A percentile compares a stretch with the other conserved stretches of the same genome.
These are phyloP conservation scores for Botrytis cinerea DNA, from an alignment of 2,329 filamentous ascomycete genomes.

Conservation along the genomic window DNA sequence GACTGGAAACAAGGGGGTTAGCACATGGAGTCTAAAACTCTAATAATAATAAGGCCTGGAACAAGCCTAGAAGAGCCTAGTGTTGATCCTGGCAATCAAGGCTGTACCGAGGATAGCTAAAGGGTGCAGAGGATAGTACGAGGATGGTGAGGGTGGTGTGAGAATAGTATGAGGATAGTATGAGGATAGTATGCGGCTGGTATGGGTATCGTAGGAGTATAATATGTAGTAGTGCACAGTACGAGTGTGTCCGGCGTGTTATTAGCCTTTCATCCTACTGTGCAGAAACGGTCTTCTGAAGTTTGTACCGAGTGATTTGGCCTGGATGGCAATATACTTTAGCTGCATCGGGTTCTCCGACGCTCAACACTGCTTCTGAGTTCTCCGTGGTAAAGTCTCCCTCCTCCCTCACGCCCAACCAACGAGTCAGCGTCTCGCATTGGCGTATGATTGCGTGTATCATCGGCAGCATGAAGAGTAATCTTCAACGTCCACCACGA, in stretches of 20 bases:
- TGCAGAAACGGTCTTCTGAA: background rate
- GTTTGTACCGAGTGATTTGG: background rate
- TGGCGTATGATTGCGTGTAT: background rate
- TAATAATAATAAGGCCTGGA: background rate
- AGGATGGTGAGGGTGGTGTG: no score
- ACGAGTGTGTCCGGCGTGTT: background rate
- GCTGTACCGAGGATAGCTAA: background rate
- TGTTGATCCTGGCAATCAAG: background rate
- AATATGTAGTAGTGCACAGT: background rate
- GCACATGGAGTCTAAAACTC: background rate
- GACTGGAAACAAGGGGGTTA: background rate
- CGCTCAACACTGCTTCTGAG: background rate
- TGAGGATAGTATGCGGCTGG: no score
- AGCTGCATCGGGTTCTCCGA: constrained; percentile 1
- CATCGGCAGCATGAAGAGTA: constrained; percentile 3
- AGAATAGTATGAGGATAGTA: no score
- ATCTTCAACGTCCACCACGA: background rate
- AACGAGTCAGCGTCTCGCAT: background rate
- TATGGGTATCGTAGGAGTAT: no score
- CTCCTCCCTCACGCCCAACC: background rate
- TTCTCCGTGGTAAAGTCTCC: background rate
- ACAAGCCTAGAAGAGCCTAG: background rate
- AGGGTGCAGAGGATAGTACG: background rate
- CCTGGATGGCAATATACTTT: background rate
- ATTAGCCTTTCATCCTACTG: background rate